Percentiles rank a stretch among this genome's conserved stretches.
Evolutionary conservation across 192 early-diverging fungal species (phyloP).

Genomic region (Coemansia aciculifera): DNA sequence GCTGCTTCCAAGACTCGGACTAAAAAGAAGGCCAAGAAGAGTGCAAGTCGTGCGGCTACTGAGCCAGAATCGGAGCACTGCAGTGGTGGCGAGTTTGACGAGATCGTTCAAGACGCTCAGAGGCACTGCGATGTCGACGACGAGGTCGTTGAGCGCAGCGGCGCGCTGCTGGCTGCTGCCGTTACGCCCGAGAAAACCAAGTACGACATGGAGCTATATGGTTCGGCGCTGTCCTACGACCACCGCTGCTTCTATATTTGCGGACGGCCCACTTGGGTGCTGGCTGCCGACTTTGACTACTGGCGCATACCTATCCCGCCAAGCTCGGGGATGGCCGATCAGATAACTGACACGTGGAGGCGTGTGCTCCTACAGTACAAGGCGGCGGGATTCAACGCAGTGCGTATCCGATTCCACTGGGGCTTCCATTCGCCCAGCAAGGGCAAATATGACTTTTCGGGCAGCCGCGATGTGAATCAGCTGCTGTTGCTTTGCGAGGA

Average conservation of each 20-base stretch:
- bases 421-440: slow-evolving; percentile 78
- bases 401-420: slow-evolving; percentile 92
- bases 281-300: slow-evolving; percentile 85
- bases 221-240: slow-evolving; percentile 53
- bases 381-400: slow-evolving; percentile 71
- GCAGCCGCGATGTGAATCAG: slow-evolving; percentile 68
- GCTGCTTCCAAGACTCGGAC: background rate
- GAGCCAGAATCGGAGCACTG: background rate
- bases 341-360: slow-evolving; percentile 56
- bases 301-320: slow-evolving; percentile 72
- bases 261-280: slow-evolving; percentile 65
- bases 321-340: background rate
- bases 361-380: slow-evolving; percentile 70
- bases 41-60: background rate
- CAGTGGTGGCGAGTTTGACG: slow-evolving; percentile 31
- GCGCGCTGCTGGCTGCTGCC: slow-evolving; percentile 33
- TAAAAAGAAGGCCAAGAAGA: slow-evolving; percentile 9
- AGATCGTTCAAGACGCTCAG: slow-evolving; percentile 39
- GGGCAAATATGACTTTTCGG: slow-evolving; percentile 74
- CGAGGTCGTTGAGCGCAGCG: slow-evolving; percentile 42
- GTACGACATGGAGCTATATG: slow-evolving; percentile 45
- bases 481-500: slow-evolving; percentile 74
- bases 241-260: slow-evolving; percentile 67
- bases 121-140: slow-evolving; percentile 34
- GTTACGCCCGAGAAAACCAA: slow-evolving; percentile 40